phyloP scores from a whole-genome alignment of 345 rosid genomes.

The Euphorbia tirucalli region DNA sequence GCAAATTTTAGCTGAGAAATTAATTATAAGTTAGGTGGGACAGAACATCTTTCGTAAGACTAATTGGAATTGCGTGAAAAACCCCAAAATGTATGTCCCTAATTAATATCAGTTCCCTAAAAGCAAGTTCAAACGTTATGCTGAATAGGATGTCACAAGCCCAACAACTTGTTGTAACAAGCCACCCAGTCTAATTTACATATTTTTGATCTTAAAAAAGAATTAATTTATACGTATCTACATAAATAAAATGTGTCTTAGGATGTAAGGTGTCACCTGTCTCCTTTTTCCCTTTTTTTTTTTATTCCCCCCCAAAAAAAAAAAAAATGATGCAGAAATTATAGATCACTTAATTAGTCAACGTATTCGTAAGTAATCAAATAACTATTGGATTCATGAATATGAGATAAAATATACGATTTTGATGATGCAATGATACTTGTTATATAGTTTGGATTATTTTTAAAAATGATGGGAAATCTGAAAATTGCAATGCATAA shows the following conservation, averaged over 20 bases:
- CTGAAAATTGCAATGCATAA: background rate
- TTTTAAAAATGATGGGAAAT: background rate
- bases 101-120: conserved; percentile 8
- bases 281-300: no score
- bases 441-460: conserved; percentile 6
- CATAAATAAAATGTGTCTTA: background rate
- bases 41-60: conserved; percentile 31
- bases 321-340: background rate
- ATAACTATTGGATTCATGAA: conserved; percentile 15
- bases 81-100: conserved; percentile 5
- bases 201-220: no score
- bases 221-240: no score
- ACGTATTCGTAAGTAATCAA: conserved; percentile 7
- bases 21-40: conserved; percentile 45
- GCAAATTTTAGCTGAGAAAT: conserved; percentile 14
- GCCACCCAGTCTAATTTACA: no score
- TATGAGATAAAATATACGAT: conserved; percentile 6
- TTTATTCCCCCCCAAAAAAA: no score
- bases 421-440: conserved; percentile 26
- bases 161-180: no score
- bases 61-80: conserved; percentile 24
- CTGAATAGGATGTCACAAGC: conserved; percentile 19
- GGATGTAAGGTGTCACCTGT: background rate
- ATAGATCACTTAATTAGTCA: conserved; percentile 12
- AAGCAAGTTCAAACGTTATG: conserved; percentile 24